Percentiles rank a stretch among this genome's conserved stretches.
Conservation (phyloP, 2,329 filamentous ascomycete genomes). For the Diaporthe australafricana region DNA sequence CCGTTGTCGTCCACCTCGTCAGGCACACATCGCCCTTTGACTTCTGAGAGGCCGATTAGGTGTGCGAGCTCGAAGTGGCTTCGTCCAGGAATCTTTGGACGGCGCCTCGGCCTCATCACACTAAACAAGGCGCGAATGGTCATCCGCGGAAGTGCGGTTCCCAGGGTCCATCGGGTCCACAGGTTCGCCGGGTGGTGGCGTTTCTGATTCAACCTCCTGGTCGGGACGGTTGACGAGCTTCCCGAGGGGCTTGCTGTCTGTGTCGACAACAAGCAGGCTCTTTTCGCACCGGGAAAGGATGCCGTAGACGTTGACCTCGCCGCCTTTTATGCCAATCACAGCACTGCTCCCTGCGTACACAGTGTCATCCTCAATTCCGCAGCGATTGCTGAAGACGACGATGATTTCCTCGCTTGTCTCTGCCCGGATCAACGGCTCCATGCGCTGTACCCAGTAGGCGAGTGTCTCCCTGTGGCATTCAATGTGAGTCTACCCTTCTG, state of each 20-base stretch:
- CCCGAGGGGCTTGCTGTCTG: slow-evolving; percentile 56
- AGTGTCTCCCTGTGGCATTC: slow-evolving; percentile 65
- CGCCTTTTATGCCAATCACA: slow-evolving; percentile 73
- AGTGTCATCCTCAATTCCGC: slow-evolving; percentile 73
- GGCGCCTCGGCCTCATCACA: too few relatives aligned
- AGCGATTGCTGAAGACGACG: slow-evolving; percentile 78
- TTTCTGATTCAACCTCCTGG: not conserved
- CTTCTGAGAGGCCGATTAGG: too few relatives aligned
- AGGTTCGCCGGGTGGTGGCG: slow-evolving; percentile 41
- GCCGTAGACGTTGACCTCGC: slow-evolving; percentile 76
- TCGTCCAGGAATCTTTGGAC: too few relatives aligned
- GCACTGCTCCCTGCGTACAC: slow-evolving; percentile 81
- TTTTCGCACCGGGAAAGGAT: slow-evolving; percentile 78
- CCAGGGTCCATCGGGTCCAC: slow-evolving; percentile 23
- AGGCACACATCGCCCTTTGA: too few relatives aligned
- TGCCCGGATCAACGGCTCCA: slow-evolving; percentile 72
- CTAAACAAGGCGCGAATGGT: too few relatives aligned
- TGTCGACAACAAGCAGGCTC: slow-evolving; percentile 76
- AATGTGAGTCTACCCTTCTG: too few relatives aligned
- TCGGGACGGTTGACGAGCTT: slow-evolving; percentile 53
- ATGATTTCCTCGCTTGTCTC: slow-evolving; percentile 70
- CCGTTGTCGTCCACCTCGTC: too few relatives aligned
- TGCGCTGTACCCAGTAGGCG: slow-evolving; percentile 79
- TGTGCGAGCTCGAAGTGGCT: too few relatives aligned
- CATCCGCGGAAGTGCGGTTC: not conserved